Conservation (phyloP, 1,139 yeast species). For the Suhomyces choctaworum region DNA sequence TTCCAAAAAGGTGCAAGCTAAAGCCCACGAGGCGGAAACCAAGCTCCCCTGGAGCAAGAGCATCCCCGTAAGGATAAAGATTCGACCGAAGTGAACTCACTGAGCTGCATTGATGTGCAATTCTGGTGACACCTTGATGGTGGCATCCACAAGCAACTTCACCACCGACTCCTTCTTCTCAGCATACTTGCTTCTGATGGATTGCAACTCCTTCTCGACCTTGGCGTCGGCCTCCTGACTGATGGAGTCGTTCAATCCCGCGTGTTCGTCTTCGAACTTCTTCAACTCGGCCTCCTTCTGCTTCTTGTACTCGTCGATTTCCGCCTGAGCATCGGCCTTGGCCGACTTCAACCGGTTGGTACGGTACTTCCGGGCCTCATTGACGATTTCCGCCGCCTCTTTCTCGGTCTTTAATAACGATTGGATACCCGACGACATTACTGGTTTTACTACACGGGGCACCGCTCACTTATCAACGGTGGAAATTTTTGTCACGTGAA, state of each 20-base stretch:
- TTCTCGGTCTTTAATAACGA: constrained; percentile 70
- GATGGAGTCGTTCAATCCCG: constrained; percentile 65
- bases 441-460: constrained; percentile 1
- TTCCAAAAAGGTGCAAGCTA: too few relatives aligned
- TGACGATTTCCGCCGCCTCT: constrained; percentile 93
- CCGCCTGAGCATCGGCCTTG: constrained; percentile 86
- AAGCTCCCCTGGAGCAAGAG: too few relatives aligned
- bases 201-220: constrained; percentile 59
- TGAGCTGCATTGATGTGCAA: constrained; percentile 71
- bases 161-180: constrained; percentile 69
- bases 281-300: constrained; percentile 83
- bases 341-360: constrained; percentile 90
- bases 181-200: constrained; percentile 62
- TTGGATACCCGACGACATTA: constrained; percentile 31
- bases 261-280: constrained; percentile 66
- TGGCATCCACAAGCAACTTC: constrained; percentile 75
- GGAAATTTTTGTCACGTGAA: neutral
- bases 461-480: neutral
- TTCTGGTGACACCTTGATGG: constrained; percentile 75
- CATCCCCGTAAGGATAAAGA: too few relatives aligned
- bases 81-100: constrained; percentile 2
- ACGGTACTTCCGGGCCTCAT: constrained; percentile 84
- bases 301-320: constrained; percentile 82
- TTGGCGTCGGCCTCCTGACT: constrained; percentile 70
- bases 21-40: too few relatives aligned